Percentiles rank a stretch among this genome's conserved stretches.
Evolutionary conservation across 441 rosid genomes (phyloP).

Genomic region (Gossypium trilobum): DNA sequence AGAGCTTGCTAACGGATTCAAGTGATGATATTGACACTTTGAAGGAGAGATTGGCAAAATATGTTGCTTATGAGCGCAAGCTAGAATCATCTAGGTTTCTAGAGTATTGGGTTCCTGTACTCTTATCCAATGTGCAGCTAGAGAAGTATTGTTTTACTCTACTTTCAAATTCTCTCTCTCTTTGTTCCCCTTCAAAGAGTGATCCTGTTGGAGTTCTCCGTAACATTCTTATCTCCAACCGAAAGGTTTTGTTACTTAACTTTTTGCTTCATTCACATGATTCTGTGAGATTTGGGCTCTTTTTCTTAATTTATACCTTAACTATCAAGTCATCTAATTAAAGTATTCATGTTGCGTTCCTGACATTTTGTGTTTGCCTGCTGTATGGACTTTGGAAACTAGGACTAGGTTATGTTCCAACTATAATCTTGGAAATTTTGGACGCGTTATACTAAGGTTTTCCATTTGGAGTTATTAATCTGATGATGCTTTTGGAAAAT

Average conservation of each 20-base stretch:
- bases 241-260: slow-evolving; percentile 46
- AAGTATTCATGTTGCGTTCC: neutral
- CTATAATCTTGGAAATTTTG: neutral
- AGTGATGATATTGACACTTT: slow-evolving; percentile 21
- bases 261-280: slow-evolving; percentile 7
- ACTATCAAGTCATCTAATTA: neutral
- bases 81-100: slow-evolving; percentile 41
- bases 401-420: neutral
- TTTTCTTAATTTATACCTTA: neutral
- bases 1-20: slow-evolving; percentile 20
- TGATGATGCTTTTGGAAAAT: slow-evolving; percentile 2
- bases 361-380: slow-evolving; percentile 2
- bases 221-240: slow-evolving; percentile 47
- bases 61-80: slow-evolving; percentile 34
- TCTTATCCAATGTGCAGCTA: slow-evolving; percentile 68
- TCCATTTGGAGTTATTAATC: slow-evolving; percentile 1
- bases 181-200: slow-evolving; percentile 48
- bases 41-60: slow-evolving; percentile 38
- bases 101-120: slow-evolving; percentile 91
- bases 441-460: neutral
- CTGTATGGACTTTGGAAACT: neutral
- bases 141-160: slow-evolving; percentile 83
- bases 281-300: slow-evolving; percentile 7
- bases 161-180: slow-evolving; percentile 43
- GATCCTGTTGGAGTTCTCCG: slow-evolving; percentile 59